Conservation (phyloP, 2,329 filamentous ascomycete genomes). For the Ophiostoma pallidulum region DNA sequence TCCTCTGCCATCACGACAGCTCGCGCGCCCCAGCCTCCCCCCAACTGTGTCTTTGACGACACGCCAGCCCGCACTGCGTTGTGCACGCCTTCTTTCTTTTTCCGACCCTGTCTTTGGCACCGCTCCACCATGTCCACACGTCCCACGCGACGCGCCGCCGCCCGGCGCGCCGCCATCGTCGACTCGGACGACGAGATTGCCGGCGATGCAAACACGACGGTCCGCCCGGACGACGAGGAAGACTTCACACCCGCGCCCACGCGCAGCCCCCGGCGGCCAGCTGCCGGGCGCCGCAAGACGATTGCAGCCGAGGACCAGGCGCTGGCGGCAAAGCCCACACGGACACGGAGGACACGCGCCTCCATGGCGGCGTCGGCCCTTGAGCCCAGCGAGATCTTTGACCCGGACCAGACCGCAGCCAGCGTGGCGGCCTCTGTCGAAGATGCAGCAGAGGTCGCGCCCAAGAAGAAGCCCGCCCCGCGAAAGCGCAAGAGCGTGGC, state of each 20-base stretch:
- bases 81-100: background rate
- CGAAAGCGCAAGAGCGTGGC: constrained; percentile 58
- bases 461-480: constrained; percentile 39
- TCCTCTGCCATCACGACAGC: background rate
- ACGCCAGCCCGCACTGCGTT: too few species aligned
- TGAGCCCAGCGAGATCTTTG: constrained; percentile 54
- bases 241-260: constrained; percentile 70
- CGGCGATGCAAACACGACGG: constrained; percentile 31
- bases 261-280: constrained; percentile 34
- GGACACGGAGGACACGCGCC: constrained; percentile 33
- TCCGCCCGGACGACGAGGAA: constrained; percentile 52
- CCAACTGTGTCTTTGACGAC: background rate
- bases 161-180: constrained; percentile 63
- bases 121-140: constrained; percentile 30
- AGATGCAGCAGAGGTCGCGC: constrained; percentile 16
- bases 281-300: constrained; percentile 28
- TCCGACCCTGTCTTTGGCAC: background rate
- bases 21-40: too few species aligned
- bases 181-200: constrained; percentile 71
- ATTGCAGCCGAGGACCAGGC: constrained; percentile 30
- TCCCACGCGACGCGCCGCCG: constrained; percentile 36
- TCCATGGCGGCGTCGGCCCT: constrained; percentile 25
- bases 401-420: constrained; percentile 39
- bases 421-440: constrained; percentile 23
- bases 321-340: constrained; percentile 25